phyloP scores from a whole-genome alignment of 441 rosid genomes.

The Biscutella auriculata region DNA sequence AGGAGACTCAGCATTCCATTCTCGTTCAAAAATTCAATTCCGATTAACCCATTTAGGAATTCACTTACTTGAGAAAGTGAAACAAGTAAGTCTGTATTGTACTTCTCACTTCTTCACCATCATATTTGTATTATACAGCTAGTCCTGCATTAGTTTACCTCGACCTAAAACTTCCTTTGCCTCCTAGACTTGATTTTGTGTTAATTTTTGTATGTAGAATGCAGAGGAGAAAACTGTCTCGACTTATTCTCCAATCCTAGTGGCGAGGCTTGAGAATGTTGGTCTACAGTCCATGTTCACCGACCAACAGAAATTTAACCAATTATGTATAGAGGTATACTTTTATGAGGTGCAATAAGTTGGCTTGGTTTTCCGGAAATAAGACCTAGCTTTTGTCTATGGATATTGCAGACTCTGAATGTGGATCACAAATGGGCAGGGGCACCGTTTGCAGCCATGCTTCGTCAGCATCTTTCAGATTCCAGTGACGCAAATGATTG shows the following conservation, averaged over 20 bases:
- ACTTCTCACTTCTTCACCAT: background rate
- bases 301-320: constrained; percentile 62
- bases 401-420: constrained; percentile 52
- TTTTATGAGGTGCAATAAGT: background rate
- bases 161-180: constrained; percentile 6
- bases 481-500: constrained; percentile 37
- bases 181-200: constrained; percentile 12
- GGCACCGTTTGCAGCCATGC: constrained; percentile 89
- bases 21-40: constrained; percentile 56
- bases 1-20: constrained; percentile 30
- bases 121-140: background rate
- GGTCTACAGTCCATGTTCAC: constrained; percentile 52
- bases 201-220: constrained; percentile 37
- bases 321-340: constrained; percentile 63
- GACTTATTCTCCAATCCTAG: constrained; percentile 46
- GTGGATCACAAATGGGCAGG: constrained; percentile 74
- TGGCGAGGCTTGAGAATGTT: constrained; percentile 55
- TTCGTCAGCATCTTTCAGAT: constrained; percentile 60
- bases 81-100: constrained; percentile 46
- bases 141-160: constrained; percentile 3
- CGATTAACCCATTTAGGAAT: constrained; percentile 53
- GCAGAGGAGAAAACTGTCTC: constrained; percentile 32
- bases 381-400: constrained; percentile 9
- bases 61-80: constrained; percentile 64
- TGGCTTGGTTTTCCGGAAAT: constrained; percentile 12